Conservation (phyloP, 768 basidiomycete genomes). For the Naganishia kalamii region DNA sequence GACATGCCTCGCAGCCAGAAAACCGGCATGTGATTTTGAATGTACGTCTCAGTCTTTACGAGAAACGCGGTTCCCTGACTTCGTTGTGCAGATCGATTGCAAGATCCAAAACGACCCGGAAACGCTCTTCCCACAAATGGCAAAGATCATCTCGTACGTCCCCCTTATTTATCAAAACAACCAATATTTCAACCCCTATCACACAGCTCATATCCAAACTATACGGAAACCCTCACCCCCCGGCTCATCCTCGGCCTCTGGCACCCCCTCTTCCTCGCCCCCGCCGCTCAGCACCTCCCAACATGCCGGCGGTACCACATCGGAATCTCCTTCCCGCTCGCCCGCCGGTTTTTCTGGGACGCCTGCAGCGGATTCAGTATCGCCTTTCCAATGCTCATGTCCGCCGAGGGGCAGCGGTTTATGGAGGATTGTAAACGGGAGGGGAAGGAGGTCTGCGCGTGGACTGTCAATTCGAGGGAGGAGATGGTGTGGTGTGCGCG, state of each 20-base stretch:
- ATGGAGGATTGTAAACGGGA: conserved; percentile 38
- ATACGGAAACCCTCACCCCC: conserved; percentile 36
- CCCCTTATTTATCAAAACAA: neutral
- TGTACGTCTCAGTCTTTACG: conserved; percentile 24
- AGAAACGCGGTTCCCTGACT: neutral
- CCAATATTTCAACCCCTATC: neutral
- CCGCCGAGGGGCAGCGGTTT: conserved; percentile 40
- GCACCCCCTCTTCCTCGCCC: conserved; percentile 46
- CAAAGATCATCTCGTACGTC: conserved; percentile 36
- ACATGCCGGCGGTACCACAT: conserved; percentile 44
- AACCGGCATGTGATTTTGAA: conserved; percentile 45
- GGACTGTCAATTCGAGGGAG: conserved; percentile 46
- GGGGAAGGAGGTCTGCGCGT: conserved; percentile 45
- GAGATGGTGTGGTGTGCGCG: conserved; percentile 41
- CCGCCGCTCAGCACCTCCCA: conserved; percentile 41
- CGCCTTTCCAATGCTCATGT: conserved; percentile 41
- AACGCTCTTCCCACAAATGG: conserved; percentile 42
- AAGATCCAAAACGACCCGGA: conserved; percentile 45
- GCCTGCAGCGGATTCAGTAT: conserved; percentile 44
- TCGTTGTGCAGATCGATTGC: conserved; percentile 41
- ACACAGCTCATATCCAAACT: conserved; percentile 27
- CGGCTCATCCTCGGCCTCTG: conserved; percentile 47
- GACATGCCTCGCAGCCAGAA: conserved; percentile 31
- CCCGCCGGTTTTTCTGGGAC: conserved; percentile 45
- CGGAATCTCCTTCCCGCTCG: conserved; percentile 41